These are phyloP conservation scores for Mycena pura DNA, from an alignment of 768 basidiomycete species.

Conservation along the genomic window DNA sequence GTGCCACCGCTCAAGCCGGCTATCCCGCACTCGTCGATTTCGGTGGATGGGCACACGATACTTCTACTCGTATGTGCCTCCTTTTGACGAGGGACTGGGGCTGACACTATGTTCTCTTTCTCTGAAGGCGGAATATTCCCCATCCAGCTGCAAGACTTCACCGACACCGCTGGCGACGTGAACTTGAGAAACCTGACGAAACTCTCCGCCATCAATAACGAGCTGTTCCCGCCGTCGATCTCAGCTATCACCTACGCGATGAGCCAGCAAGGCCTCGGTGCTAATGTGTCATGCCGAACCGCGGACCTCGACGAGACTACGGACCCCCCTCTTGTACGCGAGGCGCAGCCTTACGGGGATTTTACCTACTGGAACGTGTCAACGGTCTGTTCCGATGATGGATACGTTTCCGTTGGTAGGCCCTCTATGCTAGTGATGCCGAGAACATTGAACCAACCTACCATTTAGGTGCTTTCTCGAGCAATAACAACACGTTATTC, in stretches of 20 bases:
- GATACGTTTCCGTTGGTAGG: no score
- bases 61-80: background rate
- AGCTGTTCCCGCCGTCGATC: background rate
- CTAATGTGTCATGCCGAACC: background rate
- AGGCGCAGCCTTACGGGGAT: no score
- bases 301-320: no score
- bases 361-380: no score
- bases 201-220: background rate
- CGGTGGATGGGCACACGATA: background rate
- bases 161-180: no score
- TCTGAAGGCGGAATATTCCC: conserved; percentile 6
- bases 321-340: no score
- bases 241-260: background rate
- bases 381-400: no score
- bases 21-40: background rate
- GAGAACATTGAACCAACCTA: no score
- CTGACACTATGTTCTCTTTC: background rate
- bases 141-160: background rate
- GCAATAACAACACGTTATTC: no score
- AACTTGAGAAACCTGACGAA: no score
- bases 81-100: background rate
- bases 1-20: background rate
- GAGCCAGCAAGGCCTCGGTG: conserved; percentile 11
- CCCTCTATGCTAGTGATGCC: no score
- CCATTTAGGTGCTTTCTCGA: no score